A percentile compares a stretch with the other conserved stretches of the same genome.
phyloP scores from a whole-genome alignment of 352 stramenopile genomes.

The Phytophthora europaea region DNA sequence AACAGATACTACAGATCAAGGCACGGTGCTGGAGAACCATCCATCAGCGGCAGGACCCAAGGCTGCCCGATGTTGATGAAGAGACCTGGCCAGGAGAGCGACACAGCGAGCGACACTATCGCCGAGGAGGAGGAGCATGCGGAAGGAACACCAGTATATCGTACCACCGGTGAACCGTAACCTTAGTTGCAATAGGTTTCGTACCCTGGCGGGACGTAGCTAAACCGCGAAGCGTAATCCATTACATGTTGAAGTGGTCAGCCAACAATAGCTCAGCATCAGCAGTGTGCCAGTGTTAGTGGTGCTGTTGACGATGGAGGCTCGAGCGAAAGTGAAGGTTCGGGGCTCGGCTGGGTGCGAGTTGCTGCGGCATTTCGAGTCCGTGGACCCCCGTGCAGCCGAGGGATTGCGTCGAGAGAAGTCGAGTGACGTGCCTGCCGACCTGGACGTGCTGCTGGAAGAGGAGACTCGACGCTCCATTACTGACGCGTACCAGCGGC shows the following conservation, averaged over 20 bases:
- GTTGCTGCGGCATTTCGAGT: conserved; percentile 54
- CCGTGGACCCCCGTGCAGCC: conserved; percentile 66
- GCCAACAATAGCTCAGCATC: not conserved
- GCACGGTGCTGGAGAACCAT: not conserved
- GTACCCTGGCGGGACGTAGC: too few relatives aligned
- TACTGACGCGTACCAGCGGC: conserved; percentile 67
- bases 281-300: not conserved
- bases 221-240: too few relatives aligned
- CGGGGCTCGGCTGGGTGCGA: conserved; percentile 53
- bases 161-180: too few relatives aligned
- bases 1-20: not conserved
- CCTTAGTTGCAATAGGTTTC: too few relatives aligned
- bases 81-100: not conserved
- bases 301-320: conserved; percentile 24
- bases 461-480: conserved; percentile 70
- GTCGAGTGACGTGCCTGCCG: conserved; percentile 10
- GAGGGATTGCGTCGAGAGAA: conserved; percentile 61
- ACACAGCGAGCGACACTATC: not conserved
- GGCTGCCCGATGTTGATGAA: not conserved
- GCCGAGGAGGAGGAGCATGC: too few relatives aligned
- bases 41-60: not conserved
- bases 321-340: conserved; percentile 46
- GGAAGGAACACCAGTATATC: too few relatives aligned
- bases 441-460: conserved; percentile 67
- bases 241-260: not conserved